These are phyloP conservation scores for Dioscorea zingiberensis DNA, from an alignment of 106 monocot species.

Conservation along the genomic window DNA sequence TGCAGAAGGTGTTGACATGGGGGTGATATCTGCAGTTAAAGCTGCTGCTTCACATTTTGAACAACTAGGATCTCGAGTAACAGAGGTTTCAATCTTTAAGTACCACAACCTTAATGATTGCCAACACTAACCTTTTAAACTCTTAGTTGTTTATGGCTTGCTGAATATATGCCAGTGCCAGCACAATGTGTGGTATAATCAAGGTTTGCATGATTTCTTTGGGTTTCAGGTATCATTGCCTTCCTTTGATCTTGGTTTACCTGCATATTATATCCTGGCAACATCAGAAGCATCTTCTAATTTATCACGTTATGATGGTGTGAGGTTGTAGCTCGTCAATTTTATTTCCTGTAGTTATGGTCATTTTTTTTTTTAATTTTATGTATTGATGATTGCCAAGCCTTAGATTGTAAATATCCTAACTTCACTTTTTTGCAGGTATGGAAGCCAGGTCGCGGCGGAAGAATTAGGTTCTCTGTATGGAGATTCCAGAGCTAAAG, in stretches of 20 bases:
- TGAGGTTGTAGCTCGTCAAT: conserved; percentile 51
- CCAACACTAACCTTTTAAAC: not conserved
- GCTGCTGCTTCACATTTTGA: conserved; percentile 77
- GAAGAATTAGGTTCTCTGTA: conserved; percentile 69
- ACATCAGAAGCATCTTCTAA: conserved; percentile 97
- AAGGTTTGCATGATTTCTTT: not conserved
- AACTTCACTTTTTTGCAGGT: conserved; percentile 40
- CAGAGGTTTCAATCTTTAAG: conserved; percentile 42
- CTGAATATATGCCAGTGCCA: no score
- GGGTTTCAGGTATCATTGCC: conserved; percentile 72
- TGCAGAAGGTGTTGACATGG: conserved; percentile 78
- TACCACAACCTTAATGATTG: conserved; percentile 3
- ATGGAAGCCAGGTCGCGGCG: conserved; percentile 69
- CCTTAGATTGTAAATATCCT: not conserved
- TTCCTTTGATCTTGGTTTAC: conserved; percentile 90
- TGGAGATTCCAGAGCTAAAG: conserved; percentile 71
- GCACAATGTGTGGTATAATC: no score
- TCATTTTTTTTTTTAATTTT: not conserved
- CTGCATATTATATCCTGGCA: conserved; percentile 94
- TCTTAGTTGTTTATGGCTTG: no score
- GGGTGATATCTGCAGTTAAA: conserved; percentile 44
- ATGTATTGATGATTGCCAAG: not conserved
- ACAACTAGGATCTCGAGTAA: conserved; percentile 63
- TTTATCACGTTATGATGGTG: conserved; percentile 94
- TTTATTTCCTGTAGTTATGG: not conserved